Evolutionary conservation across 441 rosid genomes (phyloP), one percentile per base, ranked within the genome.

Genomic region (Brassica hybrid): DNA sequence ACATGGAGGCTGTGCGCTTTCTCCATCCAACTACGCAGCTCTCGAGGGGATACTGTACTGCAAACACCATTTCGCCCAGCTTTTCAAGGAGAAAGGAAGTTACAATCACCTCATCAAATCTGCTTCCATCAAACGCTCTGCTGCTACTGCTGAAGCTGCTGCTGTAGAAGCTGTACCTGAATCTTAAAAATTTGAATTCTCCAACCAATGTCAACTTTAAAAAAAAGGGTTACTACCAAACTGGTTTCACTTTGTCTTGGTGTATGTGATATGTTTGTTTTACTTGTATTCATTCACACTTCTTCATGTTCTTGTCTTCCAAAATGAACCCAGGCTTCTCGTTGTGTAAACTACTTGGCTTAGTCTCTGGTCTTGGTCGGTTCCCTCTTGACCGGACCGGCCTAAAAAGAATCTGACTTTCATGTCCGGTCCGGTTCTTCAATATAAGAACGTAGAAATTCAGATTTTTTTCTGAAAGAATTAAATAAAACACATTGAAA

Each of bases 11-110:
- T 93, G 99, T 69, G 76, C 99, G 18, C 45, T 96, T 41, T 84
- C 92, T n/a, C 98, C 98, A 19, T 96, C 99, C 14, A 93, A 87
- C 66, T 96, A 96, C 38, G 99, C 99, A 43, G 99, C 99, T 7
- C 91, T 96, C 0, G 97, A 96, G 59, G 99, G 99, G 43, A 83
- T 91, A 58, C 73, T 96, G 75, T 96, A 96, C 70, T 96, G 99
- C 85, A 96, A 96, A 57, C 98, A 90, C 69, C 99, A 96, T 83
- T 95, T 95, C 76, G 79, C 97, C 34, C 99, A 95, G 85, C 96
- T 95, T 75, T 95, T 95, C 85, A 92, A 89, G 89, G 98, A 96
- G 88, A 93, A 92, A 73, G 98, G 98, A 56, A 93, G 94, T 85
- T 94, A 91, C 85, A 93, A 88, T 75, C 98, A 93, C 79, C 88